phyloP scores from a whole-genome alignment of 345 rosid genomes.

The Lepidium aucheri region DNA sequence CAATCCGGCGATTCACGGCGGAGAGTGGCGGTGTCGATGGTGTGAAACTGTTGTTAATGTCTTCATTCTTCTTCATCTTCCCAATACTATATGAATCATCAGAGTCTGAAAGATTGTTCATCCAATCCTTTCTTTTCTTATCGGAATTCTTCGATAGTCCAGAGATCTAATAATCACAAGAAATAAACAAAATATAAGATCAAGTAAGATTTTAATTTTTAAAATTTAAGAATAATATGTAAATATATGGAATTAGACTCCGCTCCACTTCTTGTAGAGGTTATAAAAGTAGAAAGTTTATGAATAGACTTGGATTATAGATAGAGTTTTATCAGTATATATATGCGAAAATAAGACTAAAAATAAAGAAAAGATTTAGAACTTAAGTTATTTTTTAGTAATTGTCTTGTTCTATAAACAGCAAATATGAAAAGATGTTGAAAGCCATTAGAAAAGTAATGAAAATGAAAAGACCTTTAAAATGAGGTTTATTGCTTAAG shows the following conservation, averaged over 20 bases:
- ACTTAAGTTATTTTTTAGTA: background rate
- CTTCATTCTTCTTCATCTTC: conserved; percentile 31
- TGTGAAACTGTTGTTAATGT: conserved; percentile 42
- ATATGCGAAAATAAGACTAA: too few species aligned
- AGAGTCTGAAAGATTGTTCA: conserved; percentile 44
- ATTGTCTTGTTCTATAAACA: background rate
- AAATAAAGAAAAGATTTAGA: background rate
- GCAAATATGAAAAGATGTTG: background rate
- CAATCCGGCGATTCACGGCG: conserved; percentile 34
- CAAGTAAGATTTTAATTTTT: background rate
- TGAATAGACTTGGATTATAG: too few species aligned
- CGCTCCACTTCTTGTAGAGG: too few species aligned
- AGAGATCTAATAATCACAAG: conserved; percentile 34
- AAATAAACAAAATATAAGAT: background rate
- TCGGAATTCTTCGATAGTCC: conserved; percentile 52
- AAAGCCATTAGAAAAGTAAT: background rate
- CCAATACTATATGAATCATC: conserved; percentile 70
- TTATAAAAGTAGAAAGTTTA: too few species aligned
- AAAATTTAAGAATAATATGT: too few species aligned
- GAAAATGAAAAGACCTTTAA: conserved; percentile 15
- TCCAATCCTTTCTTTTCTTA: conserved; percentile 41
- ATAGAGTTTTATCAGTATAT: too few species aligned
- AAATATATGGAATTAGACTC: too few species aligned
- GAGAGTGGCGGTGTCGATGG: conserved; percentile 89
- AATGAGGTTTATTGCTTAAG: conserved; percentile 1